Percentiles rank a stretch among this genome's conserved stretches.
phyloP scores from a whole-genome alignment of 257 asterid genomes.

The Gentiana straminea region DNA sequence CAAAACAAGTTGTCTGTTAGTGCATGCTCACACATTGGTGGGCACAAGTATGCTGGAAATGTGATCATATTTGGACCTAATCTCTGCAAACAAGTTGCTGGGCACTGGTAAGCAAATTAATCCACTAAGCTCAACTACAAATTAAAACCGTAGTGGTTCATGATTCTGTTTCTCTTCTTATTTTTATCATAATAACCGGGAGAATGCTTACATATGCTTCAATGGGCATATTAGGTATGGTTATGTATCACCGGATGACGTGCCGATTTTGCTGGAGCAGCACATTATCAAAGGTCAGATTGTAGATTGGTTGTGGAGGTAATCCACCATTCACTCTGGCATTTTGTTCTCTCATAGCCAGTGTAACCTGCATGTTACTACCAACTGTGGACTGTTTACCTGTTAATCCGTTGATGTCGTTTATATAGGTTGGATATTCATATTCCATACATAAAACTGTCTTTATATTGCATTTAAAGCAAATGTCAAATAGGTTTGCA shows the following conservation, averaged over 20 bases:
- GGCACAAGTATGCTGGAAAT: constrained; percentile 88
- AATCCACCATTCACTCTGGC: constrained; percentile 8
- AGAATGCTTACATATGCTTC: constrained; percentile 5
- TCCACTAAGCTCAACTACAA: not conserved
- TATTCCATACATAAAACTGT: too few relatives aligned
- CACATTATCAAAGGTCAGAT: constrained; percentile 75
- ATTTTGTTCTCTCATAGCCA: too few relatives aligned
- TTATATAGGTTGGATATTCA: too few relatives aligned
- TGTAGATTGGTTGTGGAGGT: constrained; percentile 88
- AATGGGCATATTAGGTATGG: constrained; percentile 60
- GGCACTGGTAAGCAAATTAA: constrained; percentile 69
- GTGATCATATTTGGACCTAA: constrained; percentile 72
- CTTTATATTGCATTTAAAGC: too few relatives aligned
- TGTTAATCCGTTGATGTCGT: too few relatives aligned
- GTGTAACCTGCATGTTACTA: too few relatives aligned
- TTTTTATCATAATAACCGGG: not conserved
- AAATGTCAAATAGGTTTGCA: too few relatives aligned
- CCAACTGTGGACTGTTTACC: too few relatives aligned
- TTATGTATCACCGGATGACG: constrained; percentile 87
- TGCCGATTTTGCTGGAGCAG: constrained; percentile 64
- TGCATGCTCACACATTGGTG: constrained; percentile 94
- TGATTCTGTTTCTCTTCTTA: too few relatives aligned
- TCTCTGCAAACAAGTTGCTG: constrained; percentile 47
- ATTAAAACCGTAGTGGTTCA: not conserved
- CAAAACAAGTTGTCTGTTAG: constrained; percentile 68